Evolutionary conservation across 2,329 filamentous ascomycete species (phyloP).

Genomic region (Orbilia blumenaviensis): DNA sequence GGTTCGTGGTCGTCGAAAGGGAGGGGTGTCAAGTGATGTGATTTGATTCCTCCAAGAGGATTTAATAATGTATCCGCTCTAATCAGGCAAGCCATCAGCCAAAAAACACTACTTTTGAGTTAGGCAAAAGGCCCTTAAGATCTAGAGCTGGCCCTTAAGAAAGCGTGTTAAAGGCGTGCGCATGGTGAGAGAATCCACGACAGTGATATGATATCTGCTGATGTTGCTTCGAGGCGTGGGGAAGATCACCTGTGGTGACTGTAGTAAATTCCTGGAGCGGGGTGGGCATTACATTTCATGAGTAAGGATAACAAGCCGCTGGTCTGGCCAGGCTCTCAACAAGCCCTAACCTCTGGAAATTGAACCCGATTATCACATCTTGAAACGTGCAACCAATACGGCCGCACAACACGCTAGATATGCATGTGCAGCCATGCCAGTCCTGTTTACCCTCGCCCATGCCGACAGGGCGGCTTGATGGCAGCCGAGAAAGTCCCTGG

Average conservation of each 20-base stretch:
- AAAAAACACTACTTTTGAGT: conserved; percentile 12
- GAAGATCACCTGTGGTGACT: neutral
- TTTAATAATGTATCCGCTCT: conserved; percentile 35
- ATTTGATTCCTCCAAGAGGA: conserved; percentile 26
- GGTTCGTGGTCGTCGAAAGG: conserved; percentile 25
- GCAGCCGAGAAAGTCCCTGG: conserved; percentile 29
- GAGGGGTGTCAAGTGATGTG: conserved; percentile 27
- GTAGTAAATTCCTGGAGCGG: neutral
- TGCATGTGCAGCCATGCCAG: conserved; percentile 21
- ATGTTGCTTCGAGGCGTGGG: neutral
- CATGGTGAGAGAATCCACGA: neutral
- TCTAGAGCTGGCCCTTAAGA: conserved; percentile 34
- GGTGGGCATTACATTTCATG: neutral
- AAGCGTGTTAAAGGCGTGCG: neutral
- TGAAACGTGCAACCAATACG: conserved; percentile 10
- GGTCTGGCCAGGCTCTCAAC: neutral
- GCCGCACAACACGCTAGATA: conserved; percentile 35
- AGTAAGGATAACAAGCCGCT: neutral
- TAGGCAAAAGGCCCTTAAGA: conserved; percentile 12
- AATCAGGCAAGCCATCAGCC: conserved; percentile 32
- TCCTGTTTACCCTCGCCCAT: neutral
- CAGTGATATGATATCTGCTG: neutral
- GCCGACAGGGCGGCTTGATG: conserved; percentile 30
- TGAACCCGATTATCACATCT: conserved; percentile 18
- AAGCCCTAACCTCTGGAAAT: neutral